Base-by-base conservation (phyloP, 805 yeast species). In the Starmerella davenportii region DNA sequence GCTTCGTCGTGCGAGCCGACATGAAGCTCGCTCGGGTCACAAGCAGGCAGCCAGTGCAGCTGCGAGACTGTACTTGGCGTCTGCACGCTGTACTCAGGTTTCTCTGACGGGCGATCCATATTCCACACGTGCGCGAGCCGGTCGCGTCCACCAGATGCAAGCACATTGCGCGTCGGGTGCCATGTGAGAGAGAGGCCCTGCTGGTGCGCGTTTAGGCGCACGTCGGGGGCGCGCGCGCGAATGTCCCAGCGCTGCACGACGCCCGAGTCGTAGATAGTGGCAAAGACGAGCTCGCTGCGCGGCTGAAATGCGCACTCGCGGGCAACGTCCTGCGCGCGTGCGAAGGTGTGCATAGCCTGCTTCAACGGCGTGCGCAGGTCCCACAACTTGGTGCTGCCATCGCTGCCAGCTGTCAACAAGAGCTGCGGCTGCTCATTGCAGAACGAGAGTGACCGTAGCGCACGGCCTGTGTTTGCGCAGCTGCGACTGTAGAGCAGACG, bases 91-190 rank as follows among this genome's bases (percentile, higher is more conserved):
- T 69, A 69, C 25, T 80, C 87, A 3, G 50, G 50, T 0, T 95
- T 93, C 3, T 59, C 65, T 40, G 35, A 43, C 50, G 16, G 38
- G 51, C 60, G 48, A 9, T 56, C 52, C 67, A 72, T 60, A 50
- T 70, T 76, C 87, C 92, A 81, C 3, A 79, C 72, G 43, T 79
- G 81, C 27, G 79, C 64, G 47, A 74, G 76, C 38, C 78, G 76
- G 57, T 90, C 98, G 50, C 95, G 66, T 5, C 98, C 98, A 14
- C 95, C 95, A 17, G 94, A 80, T 4, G 76, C 75, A 17, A 90
- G 69, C 50, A 76, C 79, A 45, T 85, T 93, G 28, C 66, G 55
- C 29, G 73, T 75, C 0, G 92, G 93, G 52, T 85, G 94, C 75
- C 93, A 84, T 50, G 81, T 84, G 4, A 90, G 57, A 4, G 92